Conservation (phyloP, 1,139 yeast genomes). For the Hyphopichia buzzinii region DNA sequence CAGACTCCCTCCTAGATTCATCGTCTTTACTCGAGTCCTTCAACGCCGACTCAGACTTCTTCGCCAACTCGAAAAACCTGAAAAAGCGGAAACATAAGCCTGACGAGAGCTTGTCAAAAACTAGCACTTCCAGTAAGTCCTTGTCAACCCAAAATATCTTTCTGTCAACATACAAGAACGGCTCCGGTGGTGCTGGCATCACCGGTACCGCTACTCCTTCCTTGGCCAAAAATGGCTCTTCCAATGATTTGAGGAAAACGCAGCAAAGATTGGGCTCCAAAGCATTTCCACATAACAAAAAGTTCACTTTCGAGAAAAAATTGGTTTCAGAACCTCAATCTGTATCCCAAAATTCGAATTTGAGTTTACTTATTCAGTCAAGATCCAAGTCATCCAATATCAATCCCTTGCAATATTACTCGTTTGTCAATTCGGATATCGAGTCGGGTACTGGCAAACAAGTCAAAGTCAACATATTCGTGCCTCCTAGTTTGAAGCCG, state of each 20-base stretch:
- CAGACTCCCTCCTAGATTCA: constrained; percentile 36
- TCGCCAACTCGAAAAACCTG: constrained; percentile 15
- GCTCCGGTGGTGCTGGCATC: not conserved
- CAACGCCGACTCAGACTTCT: constrained; percentile 16
- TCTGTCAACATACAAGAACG: constrained; percentile 4
- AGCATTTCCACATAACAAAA: constrained; percentile 9
- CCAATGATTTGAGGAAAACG: not conserved
- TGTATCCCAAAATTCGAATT: constrained; percentile 20
- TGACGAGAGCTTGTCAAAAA: constrained; percentile 16
- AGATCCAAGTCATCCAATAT: constrained; percentile 33
- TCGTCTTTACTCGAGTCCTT: constrained; percentile 30
- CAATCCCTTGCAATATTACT: constrained; percentile 54
- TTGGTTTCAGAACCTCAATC: constrained; percentile 14
- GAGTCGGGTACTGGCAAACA: constrained; percentile 24
- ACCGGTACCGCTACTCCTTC: not conserved
- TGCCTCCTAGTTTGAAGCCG: constrained; percentile 36
- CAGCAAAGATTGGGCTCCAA: constrained; percentile 6
- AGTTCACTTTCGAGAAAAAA: constrained; percentile 6
- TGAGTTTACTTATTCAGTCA: constrained; percentile 42
- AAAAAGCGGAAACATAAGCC: constrained; percentile 17
- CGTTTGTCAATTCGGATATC: constrained; percentile 38
- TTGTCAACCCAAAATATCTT: constrained; percentile 8
- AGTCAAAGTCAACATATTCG: constrained; percentile 32
- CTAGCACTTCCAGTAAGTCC: constrained; percentile 7
- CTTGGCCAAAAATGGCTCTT: not conserved